phyloP scores from a whole-genome alignment of 306 rosid species.

The Amphicarpaea edgeworthii region DNA sequence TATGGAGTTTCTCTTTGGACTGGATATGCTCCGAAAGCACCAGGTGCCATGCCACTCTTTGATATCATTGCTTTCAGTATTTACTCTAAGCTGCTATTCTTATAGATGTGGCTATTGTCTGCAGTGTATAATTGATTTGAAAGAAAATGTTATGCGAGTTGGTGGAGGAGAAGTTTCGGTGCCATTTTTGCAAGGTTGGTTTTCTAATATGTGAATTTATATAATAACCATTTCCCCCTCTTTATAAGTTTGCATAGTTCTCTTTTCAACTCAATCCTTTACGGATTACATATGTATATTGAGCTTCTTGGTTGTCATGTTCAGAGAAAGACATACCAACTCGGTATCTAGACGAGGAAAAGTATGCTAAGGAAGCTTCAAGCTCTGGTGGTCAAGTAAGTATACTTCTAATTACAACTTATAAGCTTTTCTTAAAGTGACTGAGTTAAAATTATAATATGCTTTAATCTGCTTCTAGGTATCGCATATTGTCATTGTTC shows the following conservation, averaged over 20 bases:
- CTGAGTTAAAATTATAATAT: background rate
- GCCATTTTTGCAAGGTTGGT: constrained; percentile 91
- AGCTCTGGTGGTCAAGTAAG: constrained; percentile 79
- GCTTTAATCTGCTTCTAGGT: constrained; percentile 24
- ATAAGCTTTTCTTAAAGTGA: constrained; percentile 8
- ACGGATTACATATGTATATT: constrained; percentile 32
- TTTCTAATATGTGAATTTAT: constrained; percentile 30
- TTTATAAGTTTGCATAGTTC: constrained; percentile 9
- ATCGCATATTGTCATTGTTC: background rate
- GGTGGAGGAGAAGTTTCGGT: constrained; percentile 97
- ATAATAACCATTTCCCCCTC: constrained; percentile 1
- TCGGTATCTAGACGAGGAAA: constrained; percentile 71
- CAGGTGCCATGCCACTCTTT: constrained; percentile 65
- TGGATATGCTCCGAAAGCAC: constrained; percentile 98
- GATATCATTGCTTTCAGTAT: constrained; percentile 11
- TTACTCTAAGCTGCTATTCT: constrained; percentile 38
- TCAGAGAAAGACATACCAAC: constrained; percentile 93
- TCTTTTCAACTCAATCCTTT: constrained; percentile 10
- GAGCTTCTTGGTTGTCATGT: constrained; percentile 35
- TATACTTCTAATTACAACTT: background rate
- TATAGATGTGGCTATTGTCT: constrained; percentile 40
- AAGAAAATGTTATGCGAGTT: constrained; percentile 85
- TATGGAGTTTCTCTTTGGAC: constrained; percentile 95
- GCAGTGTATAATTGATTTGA: constrained; percentile 73
- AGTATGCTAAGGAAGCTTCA: constrained; percentile 67